These are phyloP conservation scores for Heliamphora pulchella DNA, from an alignment of 179 eudicot species.

Conservation along the genomic window DNA sequence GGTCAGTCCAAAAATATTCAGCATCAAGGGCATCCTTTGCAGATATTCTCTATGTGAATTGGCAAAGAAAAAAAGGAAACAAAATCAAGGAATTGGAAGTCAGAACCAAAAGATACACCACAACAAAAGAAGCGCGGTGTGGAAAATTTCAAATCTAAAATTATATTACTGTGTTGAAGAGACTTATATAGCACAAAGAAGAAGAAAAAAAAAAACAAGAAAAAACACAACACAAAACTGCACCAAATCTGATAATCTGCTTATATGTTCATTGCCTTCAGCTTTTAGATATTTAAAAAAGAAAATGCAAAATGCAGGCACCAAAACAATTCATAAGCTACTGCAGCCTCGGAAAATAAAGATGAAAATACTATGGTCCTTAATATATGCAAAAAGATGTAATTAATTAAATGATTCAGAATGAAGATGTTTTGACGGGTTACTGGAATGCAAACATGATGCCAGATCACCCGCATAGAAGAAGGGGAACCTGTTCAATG, in stretches of 20 bases:
- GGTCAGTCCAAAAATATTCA: slow-evolving; percentile 68
- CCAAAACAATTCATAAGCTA: neutral
- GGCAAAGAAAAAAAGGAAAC: neutral
- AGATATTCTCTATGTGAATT: slow-evolving; percentile 55
- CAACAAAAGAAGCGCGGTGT: neutral
- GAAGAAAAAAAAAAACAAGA: too few relatives aligned
- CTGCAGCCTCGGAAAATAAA: neutral
- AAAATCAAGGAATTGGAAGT: neutral
- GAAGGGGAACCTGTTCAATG: too few relatives aligned
- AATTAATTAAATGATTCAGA: neutral
- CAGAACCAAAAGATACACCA: neutral
- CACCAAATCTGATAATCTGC: neutral
- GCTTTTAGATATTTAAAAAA: neutral
- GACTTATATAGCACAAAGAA: neutral
- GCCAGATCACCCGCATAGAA: too few relatives aligned
- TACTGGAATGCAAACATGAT: too few relatives aligned
- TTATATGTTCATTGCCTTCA: neutral
- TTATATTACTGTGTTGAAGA: neutral
- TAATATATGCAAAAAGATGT: neutral
- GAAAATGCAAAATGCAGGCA: neutral
- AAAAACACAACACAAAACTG: neutral
- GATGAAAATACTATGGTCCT: neutral
- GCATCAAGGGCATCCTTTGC: slow-evolving; percentile 90
- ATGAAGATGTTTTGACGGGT: too few relatives aligned
- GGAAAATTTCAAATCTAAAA: neutral